A percentile compares a stretch with the other conserved stretches of the same genome.
phyloP scores from a whole-genome alignment of 2,329 filamentous ascomycete species.

The Ophiostoma sp. region DNA sequence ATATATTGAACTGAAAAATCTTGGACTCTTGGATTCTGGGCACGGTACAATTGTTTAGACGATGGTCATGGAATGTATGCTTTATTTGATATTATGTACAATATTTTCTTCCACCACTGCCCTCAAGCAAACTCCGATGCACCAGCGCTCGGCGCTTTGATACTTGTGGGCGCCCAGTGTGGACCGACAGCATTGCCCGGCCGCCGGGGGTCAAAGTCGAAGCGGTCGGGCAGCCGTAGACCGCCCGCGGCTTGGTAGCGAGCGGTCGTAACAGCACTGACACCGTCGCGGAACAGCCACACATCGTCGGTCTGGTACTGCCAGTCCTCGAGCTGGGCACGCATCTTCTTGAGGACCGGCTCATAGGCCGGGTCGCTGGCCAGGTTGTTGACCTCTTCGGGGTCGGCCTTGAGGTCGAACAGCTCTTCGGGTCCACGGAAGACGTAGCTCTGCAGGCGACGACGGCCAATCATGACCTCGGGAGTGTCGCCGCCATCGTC shows the following conservation, averaged over 20 bases:
- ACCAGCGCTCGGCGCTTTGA: background rate
- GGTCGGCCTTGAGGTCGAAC: conserved; percentile 48
- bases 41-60: background rate
- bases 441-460: conserved; percentile 46
- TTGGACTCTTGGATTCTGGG: background rate
- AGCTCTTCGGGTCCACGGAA: conserved; percentile 48
- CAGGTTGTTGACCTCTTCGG: conserved; percentile 33
- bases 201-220: conserved; percentile 28
- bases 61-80: background rate
- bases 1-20: background rate
- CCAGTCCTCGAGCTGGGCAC: conserved; percentile 35
- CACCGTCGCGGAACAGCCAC: conserved; percentile 36
- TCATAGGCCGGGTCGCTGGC: conserved; percentile 36
- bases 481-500: conserved; percentile 13
- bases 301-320: conserved; percentile 35
- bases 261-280: conserved; percentile 28
- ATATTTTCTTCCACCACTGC: background rate
- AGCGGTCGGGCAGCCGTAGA: conserved; percentile 21
- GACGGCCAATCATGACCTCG: conserved; percentile 41
- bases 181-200: conserved; percentile 26
- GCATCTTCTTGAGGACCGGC: conserved; percentile 38
- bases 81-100: background rate
- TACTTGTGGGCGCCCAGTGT: conserved; percentile 17
- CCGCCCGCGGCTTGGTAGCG: conserved; percentile 19
- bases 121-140: conserved; percentile 12